Conservation (phyloP, 371 early-diverging fungal species). For the Nematocida sp. region DNA sequence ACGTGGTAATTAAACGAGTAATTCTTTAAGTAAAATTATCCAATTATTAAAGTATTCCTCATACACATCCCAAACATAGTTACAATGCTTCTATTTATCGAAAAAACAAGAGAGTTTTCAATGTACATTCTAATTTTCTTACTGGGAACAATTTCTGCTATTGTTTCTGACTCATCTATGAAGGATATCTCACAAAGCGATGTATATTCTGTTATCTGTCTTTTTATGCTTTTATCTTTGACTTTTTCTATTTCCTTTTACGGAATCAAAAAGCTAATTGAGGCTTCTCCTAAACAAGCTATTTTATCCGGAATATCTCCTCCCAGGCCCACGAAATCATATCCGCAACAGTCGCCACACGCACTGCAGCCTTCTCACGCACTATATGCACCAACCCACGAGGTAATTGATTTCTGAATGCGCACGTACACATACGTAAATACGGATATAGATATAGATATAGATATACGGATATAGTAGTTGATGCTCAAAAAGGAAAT, state of each 20-base stretch:
- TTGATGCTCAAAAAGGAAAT: too few species aligned
- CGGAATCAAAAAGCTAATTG: conserved; percentile 40
- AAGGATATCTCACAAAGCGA: conserved; percentile 16
- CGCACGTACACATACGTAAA: too few species aligned
- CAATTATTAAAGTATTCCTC: neutral
- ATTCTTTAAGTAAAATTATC: neutral
- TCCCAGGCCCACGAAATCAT: conserved; percentile 21
- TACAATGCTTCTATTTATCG: conserved; percentile 23
- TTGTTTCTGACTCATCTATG: conserved; percentile 2
- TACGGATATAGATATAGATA: too few species aligned
- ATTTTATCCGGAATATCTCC: neutral
- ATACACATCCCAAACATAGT: conserved; percentile 38
- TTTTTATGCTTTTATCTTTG: conserved; percentile 44
- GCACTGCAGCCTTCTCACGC: too few species aligned
- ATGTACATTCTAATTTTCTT: too few species aligned
- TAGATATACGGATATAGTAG: too few species aligned
- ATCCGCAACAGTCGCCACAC: too few species aligned
- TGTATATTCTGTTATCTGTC: neutral
- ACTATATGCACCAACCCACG: too few species aligned
- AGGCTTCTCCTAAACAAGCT: conserved; percentile 17
- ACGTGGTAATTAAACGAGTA: conserved; percentile 24
- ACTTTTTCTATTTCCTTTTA: conserved; percentile 40
- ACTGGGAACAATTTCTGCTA: neutral
- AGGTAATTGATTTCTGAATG: too few species aligned
- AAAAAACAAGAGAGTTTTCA: conserved; percentile 5